A percentile compares a stretch with the other conserved stretches of the same genome.
phyloP scores from a whole-genome alignment of 176 grass and related monocot genomes.

The Urochloa ruziziensis region DNA sequence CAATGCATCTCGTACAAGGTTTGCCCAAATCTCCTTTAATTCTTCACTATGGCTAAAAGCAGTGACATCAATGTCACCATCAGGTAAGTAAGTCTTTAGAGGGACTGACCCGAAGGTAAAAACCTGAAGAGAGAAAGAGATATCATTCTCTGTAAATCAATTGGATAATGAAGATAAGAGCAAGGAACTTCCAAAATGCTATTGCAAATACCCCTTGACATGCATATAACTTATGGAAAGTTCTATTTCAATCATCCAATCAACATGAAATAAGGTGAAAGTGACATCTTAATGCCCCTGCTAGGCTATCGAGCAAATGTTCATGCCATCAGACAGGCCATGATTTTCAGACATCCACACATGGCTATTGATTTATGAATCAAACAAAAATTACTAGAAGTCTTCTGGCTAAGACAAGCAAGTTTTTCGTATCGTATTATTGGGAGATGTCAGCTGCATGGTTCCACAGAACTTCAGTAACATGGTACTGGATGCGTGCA shows the following conservation, averaged over 20 bases:
- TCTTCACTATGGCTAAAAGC: conserved; percentile 70
- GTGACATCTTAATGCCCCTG: neutral
- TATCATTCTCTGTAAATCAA: conserved; percentile 2
- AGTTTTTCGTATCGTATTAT: neutral
- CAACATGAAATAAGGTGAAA: conserved; percentile 20
- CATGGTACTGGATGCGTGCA: neutral
- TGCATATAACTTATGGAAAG: neutral
- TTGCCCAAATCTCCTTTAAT: conserved; percentile 83
- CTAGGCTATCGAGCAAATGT: neutral
- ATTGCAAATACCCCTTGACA: neutral
- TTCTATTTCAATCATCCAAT: conserved; percentile 28
- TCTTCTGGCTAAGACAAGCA: neutral
- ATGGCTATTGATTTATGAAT: neutral
- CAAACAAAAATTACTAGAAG: neutral
- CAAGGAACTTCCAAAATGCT: neutral
- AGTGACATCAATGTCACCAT: conserved; percentile 99
- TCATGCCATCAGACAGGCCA: neutral
- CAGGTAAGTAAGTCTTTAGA: conserved; percentile 97
- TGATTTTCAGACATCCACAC: neutral
- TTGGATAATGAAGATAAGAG: conserved; percentile 7
- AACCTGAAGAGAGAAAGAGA: conserved; percentile 43
- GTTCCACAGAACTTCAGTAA: neutral
- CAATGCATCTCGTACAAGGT: conserved; percentile 68
- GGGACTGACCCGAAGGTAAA: conserved; percentile 93
- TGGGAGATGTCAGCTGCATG: neutral